phyloP scores from a whole-genome alignment of 768 basidiomycete genomes.

The Mycena floridula region DNA sequence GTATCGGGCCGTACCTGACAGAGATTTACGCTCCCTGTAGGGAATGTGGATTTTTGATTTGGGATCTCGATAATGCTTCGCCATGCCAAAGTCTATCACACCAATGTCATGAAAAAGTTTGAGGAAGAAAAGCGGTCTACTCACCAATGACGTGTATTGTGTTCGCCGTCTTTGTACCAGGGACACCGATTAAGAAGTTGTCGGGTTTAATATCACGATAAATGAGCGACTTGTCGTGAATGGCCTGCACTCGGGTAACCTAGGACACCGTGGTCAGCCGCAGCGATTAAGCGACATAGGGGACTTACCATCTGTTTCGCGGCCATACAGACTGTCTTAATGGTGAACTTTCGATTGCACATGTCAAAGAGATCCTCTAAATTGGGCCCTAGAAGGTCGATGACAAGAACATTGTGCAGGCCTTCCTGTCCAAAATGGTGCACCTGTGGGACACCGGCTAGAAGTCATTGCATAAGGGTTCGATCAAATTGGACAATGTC shows the following conservation, averaged over 20 bases:
- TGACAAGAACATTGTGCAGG: conserved; percentile 91
- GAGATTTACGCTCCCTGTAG: conserved; percentile 96
- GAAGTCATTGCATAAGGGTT: conserved; percentile 7
- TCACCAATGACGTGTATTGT: conserved; percentile 80
- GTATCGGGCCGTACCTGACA: conserved; percentile 95
- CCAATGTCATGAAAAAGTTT: background rate
- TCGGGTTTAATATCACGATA: conserved; percentile 99
- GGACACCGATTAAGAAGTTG: conserved; percentile 96
- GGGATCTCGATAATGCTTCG: conserved; percentile 97
- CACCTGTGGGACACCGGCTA: conserved; percentile 95
- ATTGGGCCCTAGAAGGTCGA: conserved; percentile 95
- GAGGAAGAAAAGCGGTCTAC: conserved; percentile 19
- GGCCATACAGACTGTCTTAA: conserved; percentile 99
- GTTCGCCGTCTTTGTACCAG: conserved; percentile 87
- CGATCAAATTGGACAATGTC: conserved; percentile 11
- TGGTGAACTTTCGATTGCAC: conserved; percentile 95
- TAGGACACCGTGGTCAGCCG: conserved; percentile 24
- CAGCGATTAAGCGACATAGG: conserved; percentile 5
- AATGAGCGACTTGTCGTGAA: conserved; percentile 98
- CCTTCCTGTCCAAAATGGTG: conserved; percentile 99
- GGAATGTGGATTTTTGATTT: conserved; percentile 98
- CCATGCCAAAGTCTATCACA: conserved; percentile 91
- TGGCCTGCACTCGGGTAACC: conserved; percentile 94
- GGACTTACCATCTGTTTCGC: conserved; percentile 94
- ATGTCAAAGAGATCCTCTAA: conserved; percentile 98